These are phyloP conservation scores for Chlorella vulgaris DNA, from an alignment of 139 green algal genomes.

Conservation along the genomic window DNA sequence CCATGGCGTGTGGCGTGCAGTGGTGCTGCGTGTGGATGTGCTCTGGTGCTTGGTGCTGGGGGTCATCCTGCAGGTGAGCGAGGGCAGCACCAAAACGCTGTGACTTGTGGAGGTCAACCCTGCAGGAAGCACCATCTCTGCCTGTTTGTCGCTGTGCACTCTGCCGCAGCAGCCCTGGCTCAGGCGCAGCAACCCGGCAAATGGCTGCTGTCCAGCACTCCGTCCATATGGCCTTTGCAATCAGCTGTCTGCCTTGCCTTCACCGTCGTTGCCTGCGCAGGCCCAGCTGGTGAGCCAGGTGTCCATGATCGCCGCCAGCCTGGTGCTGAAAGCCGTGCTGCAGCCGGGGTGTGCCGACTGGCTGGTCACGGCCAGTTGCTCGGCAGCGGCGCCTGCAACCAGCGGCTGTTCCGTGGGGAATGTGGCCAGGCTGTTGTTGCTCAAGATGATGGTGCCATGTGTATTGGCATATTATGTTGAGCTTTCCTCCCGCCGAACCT, in stretches of 20 bases:
- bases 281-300: constrained; percentile 23
- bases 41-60: constrained; percentile 2
- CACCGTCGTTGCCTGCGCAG: not conserved
- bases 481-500: constrained; percentile 15
- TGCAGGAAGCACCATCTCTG: not conserved
- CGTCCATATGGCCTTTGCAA: not conserved
- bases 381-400: no score
- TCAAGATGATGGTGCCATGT: constrained; percentile 14
- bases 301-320: constrained; percentile 12
- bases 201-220: not conserved
- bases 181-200: no score
- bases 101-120: not conserved
- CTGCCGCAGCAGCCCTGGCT: no score
- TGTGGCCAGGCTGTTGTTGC: constrained; percentile 21
- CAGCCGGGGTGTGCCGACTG: not conserved
- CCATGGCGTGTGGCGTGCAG: not conserved
- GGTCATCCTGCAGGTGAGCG: constrained; percentile 17
- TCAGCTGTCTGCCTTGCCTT: not conserved
- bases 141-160: no score
- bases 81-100: no score
- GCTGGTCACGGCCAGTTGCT: not conserved
- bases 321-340: constrained; percentile 13
- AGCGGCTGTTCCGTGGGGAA: not conserved
- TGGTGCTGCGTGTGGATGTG: not conserved
- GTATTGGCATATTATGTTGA: not conserved